phyloP scores from a whole-genome alignment of 2,329 filamentous ascomycete genomes.

The Tothia fuscella region DNA sequence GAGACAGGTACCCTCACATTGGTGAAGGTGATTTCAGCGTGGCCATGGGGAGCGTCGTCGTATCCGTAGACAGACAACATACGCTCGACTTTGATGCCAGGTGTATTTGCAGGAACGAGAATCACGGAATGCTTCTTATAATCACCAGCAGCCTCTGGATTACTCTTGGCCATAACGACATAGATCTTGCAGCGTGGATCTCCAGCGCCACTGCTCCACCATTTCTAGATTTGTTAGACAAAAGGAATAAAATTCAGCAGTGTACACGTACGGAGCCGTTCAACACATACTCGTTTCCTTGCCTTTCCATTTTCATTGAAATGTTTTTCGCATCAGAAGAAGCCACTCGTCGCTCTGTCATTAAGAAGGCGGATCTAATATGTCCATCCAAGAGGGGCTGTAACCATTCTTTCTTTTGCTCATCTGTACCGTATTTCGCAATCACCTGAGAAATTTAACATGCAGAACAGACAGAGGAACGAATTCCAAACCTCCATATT shows the following conservation, averaged over 20 bases:
- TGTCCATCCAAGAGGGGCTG: constrained; percentile 68
- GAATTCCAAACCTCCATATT: constrained; percentile 99
- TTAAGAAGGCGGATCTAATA: constrained; percentile 81
- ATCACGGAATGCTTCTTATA: constrained; percentile 93
- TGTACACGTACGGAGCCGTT: constrained; percentile 58
- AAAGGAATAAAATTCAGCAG: background rate
- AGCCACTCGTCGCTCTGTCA: constrained; percentile 84
- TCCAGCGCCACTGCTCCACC: constrained; percentile 95
- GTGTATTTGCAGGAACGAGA: constrained; percentile 72
- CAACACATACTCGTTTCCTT: constrained; percentile 80
- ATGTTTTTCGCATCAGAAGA: constrained; percentile 95
- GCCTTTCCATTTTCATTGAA: constrained; percentile 64
- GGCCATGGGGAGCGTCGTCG: constrained; percentile 92
- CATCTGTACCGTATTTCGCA: constrained; percentile 78
- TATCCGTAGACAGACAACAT: constrained; percentile 93
- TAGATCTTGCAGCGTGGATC: constrained; percentile 88
- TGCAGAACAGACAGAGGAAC: too few species aligned
- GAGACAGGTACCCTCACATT: constrained; percentile 76
- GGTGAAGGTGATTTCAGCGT: constrained; percentile 81
- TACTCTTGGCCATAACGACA: constrained; percentile 91
- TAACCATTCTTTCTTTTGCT: constrained; percentile 76
- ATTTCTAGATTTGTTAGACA: constrained; percentile 53
- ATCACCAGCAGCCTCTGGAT: constrained; percentile 58
- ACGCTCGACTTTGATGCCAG: constrained; percentile 82
- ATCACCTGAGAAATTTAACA: too few species aligned